Evolutionary conservation across 352 stramenopile genomes (phyloP).

Genomic region (Phytophthora hybrid): DNA sequence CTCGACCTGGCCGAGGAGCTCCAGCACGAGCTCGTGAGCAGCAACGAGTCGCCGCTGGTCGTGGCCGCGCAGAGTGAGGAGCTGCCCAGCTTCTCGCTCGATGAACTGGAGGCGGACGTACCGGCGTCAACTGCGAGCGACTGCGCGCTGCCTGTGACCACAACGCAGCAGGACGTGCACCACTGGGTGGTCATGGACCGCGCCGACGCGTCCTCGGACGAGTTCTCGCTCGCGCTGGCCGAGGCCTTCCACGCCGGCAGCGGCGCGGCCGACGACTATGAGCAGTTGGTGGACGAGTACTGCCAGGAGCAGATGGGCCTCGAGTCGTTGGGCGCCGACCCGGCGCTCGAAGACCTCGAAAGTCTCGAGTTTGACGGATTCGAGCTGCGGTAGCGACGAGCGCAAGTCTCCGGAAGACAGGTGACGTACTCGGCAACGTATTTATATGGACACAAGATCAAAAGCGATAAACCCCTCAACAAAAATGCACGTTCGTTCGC

Average conservation of each 20-base stretch:
- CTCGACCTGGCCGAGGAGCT: slow-evolving; percentile 38
- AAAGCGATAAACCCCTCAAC: not conserved
- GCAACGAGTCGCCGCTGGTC: slow-evolving; percentile 36
- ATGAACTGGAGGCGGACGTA: not conserved
- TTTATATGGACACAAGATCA: slow-evolving; percentile 24
- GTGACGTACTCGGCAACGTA: slow-evolving; percentile 12
- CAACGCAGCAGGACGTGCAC: slow-evolving; percentile 37
- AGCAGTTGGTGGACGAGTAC: slow-evolving; percentile 30
- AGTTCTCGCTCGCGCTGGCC: slow-evolving; percentile 28
- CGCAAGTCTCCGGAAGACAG: not conserved
- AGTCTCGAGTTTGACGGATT: slow-evolving; percentile 30
- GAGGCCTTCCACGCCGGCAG: slow-evolving; percentile 20
- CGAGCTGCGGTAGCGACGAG: slow-evolving; percentile 25
- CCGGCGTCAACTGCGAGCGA: slow-evolving; percentile 1
- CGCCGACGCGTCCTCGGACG: slow-evolving; percentile 39
- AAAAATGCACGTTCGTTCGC: slow-evolving; percentile 30
- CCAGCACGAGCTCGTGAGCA: slow-evolving; percentile 10
- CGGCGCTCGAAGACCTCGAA: slow-evolving; percentile 2
- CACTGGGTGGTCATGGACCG: slow-evolving; percentile 42
- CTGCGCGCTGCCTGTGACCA: slow-evolving; percentile 17
- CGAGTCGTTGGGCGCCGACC: slow-evolving; percentile 1
- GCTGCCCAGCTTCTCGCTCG: slow-evolving; percentile 28
- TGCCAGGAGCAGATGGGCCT: slow-evolving; percentile 18
- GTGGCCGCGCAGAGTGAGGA: slow-evolving; percentile 15
- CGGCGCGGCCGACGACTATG: not conserved